These are phyloP conservation scores for Alternaria sp. DNA, from an alignment of 2,329 filamentous ascomycete species.

Conservation along the genomic window DNA sequence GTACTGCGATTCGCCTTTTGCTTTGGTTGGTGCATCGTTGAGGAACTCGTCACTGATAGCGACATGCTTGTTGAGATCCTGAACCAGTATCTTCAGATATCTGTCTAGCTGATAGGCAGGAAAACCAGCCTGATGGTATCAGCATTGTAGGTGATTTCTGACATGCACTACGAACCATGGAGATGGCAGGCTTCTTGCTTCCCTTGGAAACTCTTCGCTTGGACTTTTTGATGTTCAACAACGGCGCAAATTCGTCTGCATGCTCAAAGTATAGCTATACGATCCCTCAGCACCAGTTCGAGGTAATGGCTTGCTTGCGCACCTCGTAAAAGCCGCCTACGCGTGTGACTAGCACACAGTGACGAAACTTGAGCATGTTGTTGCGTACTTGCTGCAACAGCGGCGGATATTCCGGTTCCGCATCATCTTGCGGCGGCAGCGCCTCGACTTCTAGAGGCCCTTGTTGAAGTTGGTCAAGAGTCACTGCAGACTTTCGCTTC, in stretches of 20 bases:
- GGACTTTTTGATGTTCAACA: slow-evolving; percentile 87
- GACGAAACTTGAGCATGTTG: slow-evolving; percentile 90
- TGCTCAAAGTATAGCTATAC: slow-evolving; percentile 86
- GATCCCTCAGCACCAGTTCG: slow-evolving; percentile 17
- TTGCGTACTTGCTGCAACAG: slow-evolving; percentile 85
- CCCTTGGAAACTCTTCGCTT: slow-evolving; percentile 71
- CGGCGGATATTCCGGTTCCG: slow-evolving; percentile 76
- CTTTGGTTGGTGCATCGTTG: slow-evolving; percentile 73
- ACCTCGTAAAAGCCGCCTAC: slow-evolving; percentile 95
- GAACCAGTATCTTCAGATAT: slow-evolving; percentile 90
- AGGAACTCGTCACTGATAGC: slow-evolving; percentile 94
- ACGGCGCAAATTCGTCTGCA: slow-evolving; percentile 84
- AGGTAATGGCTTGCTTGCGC: slow-evolving; percentile 21
- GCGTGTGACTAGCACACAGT: slow-evolving; percentile 89
- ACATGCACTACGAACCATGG: slow-evolving; percentile 73
- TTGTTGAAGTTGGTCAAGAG: slow-evolving; percentile 62
- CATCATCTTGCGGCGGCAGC: slow-evolving; percentile 54
- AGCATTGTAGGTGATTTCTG: not conserved
- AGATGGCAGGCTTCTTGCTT: slow-evolving; percentile 69
- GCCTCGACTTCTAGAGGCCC: slow-evolving; percentile 60
- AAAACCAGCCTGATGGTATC: slow-evolving; percentile 76
- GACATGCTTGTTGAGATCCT: slow-evolving; percentile 89
- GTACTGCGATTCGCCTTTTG: slow-evolving; percentile 83
- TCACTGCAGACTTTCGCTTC: slow-evolving; percentile 52
- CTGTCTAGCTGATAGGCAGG: slow-evolving; percentile 92